Percentiles rank a stretch among this genome's conserved stretches.
Evolutionary conservation across 179 eudicot genomes (phyloP).

Genomic region (Vitellaria paradoxa): DNA sequence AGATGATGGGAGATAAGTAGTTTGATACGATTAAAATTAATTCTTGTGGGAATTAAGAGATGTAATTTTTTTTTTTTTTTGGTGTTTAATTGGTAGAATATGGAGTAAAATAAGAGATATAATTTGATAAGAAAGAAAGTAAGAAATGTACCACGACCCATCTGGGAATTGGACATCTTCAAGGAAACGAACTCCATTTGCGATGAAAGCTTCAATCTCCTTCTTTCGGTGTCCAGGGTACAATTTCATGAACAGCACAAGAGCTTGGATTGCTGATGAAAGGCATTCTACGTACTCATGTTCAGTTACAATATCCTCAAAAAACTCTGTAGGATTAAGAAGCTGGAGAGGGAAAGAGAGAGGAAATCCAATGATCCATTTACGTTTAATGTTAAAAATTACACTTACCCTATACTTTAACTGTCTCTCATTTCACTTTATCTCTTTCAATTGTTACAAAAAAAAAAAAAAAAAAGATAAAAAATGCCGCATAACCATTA

Average conservation of each 20-base stretch:
- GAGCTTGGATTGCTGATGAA: background rate
- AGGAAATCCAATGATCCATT: background rate
- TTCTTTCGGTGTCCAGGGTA: background rate
- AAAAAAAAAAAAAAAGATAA: no score
- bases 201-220: background rate
- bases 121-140: background rate
- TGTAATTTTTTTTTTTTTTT: no score
- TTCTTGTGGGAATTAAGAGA: no score
- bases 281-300: constrained; percentile 43
- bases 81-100: no score
- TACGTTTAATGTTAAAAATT: no score
- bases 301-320: background rate
- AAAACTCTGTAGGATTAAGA: constrained; percentile 15
- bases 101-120: no score
- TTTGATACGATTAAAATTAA: no score
- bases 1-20: no score
- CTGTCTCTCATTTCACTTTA: no score
- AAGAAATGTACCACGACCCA: background rate
- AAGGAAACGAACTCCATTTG: background rate
- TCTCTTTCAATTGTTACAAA: no score
- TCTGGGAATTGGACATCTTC: background rate
- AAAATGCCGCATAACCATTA: no score
- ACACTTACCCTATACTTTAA: no score
- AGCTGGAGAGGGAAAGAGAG: background rate
- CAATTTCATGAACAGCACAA: background rate